These are phyloP conservation scores for Tephrocybe sp. DNA, from an alignment of 768 basidiomycete species.

Conservation along the genomic window DNA sequence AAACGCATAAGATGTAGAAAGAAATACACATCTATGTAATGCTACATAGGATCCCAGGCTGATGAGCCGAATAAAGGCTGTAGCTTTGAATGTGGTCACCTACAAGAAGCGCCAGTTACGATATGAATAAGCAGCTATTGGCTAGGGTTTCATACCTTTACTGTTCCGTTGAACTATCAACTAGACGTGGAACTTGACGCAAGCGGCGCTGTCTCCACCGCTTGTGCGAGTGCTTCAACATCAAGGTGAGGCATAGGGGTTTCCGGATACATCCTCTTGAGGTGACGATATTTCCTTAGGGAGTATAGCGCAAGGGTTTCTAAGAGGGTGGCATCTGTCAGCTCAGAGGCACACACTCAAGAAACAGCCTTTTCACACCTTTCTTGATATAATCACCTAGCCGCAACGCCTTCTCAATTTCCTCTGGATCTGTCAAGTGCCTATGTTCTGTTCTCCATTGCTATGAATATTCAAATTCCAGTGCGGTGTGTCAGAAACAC, in stretches of 20 bases:
- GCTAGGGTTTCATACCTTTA: neutral
- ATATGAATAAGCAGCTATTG: neutral
- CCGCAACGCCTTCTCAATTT: constrained; percentile 73
- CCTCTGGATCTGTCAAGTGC: constrained; percentile 57
- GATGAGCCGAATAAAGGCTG: too few species aligned
- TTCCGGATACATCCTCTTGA: constrained; percentile 68
- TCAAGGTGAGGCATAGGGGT: constrained; percentile 11
- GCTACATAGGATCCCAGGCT: too few species aligned
- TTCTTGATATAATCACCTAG: constrained; percentile 85
- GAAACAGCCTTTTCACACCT: constrained; percentile 43
- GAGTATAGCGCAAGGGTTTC: constrained; percentile 84
- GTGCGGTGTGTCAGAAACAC: constrained; percentile 1
- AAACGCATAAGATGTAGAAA: too few species aligned
- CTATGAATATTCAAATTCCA: constrained; percentile 1
- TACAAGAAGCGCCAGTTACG: neutral
- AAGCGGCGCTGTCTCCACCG: constrained; percentile 7
- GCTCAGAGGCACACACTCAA: neutral
- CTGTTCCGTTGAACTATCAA: neutral
- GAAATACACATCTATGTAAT: too few species aligned
- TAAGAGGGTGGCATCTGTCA: constrained; percentile 22
- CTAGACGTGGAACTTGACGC: constrained; percentile 11
- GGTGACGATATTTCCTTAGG: constrained; percentile 77
- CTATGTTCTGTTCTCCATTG: constrained; percentile 53
- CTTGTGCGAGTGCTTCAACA: constrained; percentile 11
- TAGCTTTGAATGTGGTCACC: neutral